Evolutionary conservation across 2,329 filamentous ascomycete species (phyloP).

Genomic region (Verticillium nubilum): DNA sequence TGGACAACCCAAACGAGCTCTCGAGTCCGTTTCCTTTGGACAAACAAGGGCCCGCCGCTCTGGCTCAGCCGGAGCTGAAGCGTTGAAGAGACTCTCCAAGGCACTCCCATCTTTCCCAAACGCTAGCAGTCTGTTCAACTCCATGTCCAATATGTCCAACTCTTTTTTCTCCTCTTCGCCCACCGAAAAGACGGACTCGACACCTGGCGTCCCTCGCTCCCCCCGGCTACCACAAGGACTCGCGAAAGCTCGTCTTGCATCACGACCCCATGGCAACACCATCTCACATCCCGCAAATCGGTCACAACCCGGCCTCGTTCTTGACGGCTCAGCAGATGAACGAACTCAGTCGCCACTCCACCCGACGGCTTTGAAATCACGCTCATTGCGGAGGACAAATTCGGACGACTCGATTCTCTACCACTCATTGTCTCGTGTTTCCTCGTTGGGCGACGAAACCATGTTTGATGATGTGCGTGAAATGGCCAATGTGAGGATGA

Average conservation of each 20-base stretch:
- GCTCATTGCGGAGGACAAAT: conserved; percentile 50
- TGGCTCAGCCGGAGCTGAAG: conserved; percentile 50
- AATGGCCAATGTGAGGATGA: conserved; percentile 82
- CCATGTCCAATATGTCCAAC: conserved; percentile 4
- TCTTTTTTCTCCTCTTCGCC: conserved; percentile 9
- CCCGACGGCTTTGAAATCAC: conserved; percentile 3
- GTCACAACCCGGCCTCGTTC: not conserved
- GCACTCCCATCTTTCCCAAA: conserved; percentile 45
- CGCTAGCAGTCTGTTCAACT: conserved; percentile 10
- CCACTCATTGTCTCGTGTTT: conserved; percentile 69
- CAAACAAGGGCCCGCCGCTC: conserved; percentile 42
- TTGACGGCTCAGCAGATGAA: not conserved
- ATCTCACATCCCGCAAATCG: not conserved
- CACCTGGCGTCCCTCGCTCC: not conserved
- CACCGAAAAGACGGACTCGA: conserved; percentile 3
- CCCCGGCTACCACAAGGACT: not conserved
- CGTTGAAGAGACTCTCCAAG: conserved; percentile 51
- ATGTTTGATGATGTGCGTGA: conserved; percentile 75
- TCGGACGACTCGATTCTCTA: conserved; percentile 78
- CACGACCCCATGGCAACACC: conserved; percentile 5
- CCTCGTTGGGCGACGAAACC: conserved; percentile 78
- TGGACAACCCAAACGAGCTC: conserved; percentile 25
- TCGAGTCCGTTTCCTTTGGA: conserved; percentile 40
- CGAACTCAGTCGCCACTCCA: not conserved
- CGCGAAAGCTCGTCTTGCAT: not conserved